Base-by-base conservation (phyloP, 345 rosid genomes). In the Capsella bursapastoris region DNA sequence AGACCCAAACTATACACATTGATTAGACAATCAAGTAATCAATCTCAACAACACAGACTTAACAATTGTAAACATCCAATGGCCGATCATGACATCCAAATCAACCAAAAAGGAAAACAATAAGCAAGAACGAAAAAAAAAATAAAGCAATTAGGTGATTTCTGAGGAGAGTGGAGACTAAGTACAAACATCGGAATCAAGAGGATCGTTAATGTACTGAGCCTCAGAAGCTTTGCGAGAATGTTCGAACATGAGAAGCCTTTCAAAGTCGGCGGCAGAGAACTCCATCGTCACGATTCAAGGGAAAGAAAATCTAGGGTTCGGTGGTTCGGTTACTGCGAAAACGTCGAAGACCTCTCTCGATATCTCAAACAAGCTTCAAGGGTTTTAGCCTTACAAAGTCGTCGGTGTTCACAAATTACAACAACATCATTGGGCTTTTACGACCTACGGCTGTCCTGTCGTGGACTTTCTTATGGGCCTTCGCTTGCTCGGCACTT, bases 191-290 rank as follows among this genome's bases (percentile, higher is more conserved):
- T 86, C 89, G 55, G 84, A 82, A 71, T 91, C 89, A 60, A 83
- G 86, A 73, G 93, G 90, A 77, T 88, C 82, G 34, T 65, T 79
- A 25, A 72, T 71, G 76, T 92, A 86, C 81, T 82, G 74, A 40
- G 75, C 55, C 82, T 88, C 97, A 5, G 87, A 83, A 1, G 77
- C 43, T 72, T 84, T 82, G 7, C 94, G 89, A 66, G 81, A 57
- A 59, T 80, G 87, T 70, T 87, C 96, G 68, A 78, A 73, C 78
- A 81, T 32, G 22, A 89, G 10, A 43, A 88, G 78, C 76, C 87
- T 83, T 49, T 86, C 86, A 68, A 88, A 79, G 40, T 92, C 92
- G 8, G 74, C 82, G 45, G 85, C 77, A 34, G 87, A 18, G 81
- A 83, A 86, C 7, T 90, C 91, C 93, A 88, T 90, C 29, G 75